phyloP scores from a whole-genome alignment of 2,329 filamentous ascomycete species.

The Aurifilum marmelostoma region DNA sequence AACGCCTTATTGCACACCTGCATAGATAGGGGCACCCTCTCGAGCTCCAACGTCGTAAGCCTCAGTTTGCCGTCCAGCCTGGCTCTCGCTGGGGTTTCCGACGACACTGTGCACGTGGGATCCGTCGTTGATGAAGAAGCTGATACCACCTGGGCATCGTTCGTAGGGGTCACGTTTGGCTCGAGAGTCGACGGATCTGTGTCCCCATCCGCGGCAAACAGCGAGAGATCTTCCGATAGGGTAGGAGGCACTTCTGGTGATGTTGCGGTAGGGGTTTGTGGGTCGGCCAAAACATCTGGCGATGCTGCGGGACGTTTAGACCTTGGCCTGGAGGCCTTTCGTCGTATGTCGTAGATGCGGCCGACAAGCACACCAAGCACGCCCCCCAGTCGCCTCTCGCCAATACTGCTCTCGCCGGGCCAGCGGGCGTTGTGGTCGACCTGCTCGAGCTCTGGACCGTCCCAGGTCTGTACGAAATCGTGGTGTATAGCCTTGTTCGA shows the following conservation, averaged over 20 bases:
- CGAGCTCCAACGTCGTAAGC: conserved; percentile 74
- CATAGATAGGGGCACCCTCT: conserved; percentile 74
- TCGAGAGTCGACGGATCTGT: conserved; percentile 10
- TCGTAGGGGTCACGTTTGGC: conserved; percentile 9
- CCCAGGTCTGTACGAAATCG: conserved; percentile 66
- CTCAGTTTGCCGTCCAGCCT: conserved; percentile 61
- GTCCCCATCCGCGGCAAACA: conserved; percentile 2
- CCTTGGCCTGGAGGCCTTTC: conserved; percentile 31
- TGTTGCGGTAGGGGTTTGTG: conserved; percentile 9
- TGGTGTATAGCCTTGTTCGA: conserved; percentile 50
- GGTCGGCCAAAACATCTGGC: not conserved
- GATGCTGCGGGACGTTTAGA: not conserved
- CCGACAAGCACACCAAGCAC: conserved; percentile 71
- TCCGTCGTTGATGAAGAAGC: conserved; percentile 10
- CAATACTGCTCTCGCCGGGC: conserved; percentile 60
- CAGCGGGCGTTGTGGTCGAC: conserved; percentile 62
- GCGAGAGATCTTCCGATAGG: not conserved
- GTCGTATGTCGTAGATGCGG: conserved; percentile 64
- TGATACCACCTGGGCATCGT: conserved; percentile 6
- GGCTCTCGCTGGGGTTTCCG: conserved; percentile 37
- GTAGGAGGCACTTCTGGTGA: conserved; percentile 12
- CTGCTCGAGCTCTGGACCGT: conserved; percentile 64
- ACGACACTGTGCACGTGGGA: not conserved
- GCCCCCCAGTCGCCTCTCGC: conserved; percentile 67
- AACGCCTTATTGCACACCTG: conserved; percentile 70